These are phyloP conservation scores for Cymodocea nodosa DNA, from an alignment of 116 monocot species.

Conservation along the genomic window DNA sequence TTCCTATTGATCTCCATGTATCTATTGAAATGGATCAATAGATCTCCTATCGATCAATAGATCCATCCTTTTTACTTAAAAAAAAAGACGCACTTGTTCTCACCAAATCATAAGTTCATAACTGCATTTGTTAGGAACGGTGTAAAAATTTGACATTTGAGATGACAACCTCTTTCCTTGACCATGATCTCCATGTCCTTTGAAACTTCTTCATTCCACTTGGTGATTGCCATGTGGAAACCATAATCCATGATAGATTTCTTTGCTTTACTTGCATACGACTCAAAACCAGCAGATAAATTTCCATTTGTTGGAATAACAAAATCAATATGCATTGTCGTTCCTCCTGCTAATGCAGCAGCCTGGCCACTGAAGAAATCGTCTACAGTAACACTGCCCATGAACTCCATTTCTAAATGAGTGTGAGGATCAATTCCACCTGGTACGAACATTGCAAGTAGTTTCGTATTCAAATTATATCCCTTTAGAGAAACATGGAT, in stretches of 20 bases:
- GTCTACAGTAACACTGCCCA: constrained; percentile 77
- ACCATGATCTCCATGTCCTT: constrained; percentile 95
- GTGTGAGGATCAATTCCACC: constrained; percentile 99
- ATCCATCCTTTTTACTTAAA: too few species aligned
- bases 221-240: constrained; percentile 94
- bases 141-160: too few species aligned
- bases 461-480: neutral
- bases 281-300: constrained; percentile 68
- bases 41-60: too few species aligned
- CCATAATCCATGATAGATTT: constrained; percentile 96
- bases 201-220: constrained; percentile 88
- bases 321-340: constrained; percentile 99
- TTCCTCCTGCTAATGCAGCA: constrained; percentile 91
- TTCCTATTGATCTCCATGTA: too few species aligned
- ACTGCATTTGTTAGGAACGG: neutral
- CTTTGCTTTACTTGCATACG: constrained; percentile 63
- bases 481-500: too few species aligned
- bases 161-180: constrained; percentile 64
- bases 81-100: neutral
- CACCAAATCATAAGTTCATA: too few species aligned
- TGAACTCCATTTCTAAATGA: constrained; percentile 92
- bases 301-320: constrained; percentile 83
- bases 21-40: too few species aligned
- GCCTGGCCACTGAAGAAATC: constrained; percentile 89
- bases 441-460: constrained; percentile 17